Percentiles rank a stretch among this genome's conserved stretches.
Conservation (phyloP, 2,329 filamentous ascomycete species). For the Pseudovirgaria hyperparasitica region DNA sequence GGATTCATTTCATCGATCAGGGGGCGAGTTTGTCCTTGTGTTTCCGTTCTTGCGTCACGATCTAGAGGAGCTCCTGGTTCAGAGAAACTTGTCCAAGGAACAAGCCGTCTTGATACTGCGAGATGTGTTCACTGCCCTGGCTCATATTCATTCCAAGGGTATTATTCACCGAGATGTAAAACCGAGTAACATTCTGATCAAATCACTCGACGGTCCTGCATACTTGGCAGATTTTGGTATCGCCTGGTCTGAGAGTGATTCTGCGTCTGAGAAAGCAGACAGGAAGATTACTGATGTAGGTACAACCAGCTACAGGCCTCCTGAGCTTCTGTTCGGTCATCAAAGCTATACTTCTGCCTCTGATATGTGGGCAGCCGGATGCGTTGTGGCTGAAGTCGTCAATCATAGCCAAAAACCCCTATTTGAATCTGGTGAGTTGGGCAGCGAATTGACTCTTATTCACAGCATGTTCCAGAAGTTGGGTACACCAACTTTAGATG, state of each 20-base stretch:
- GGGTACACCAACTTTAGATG: slow-evolving; percentile 67
- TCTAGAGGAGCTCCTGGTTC: slow-evolving; percentile 53
- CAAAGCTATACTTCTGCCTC: slow-evolving; percentile 56
- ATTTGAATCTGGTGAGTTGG: slow-evolving; percentile 80
- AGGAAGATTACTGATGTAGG: slow-evolving; percentile 85
- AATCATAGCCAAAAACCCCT: slow-evolving; percentile 44
- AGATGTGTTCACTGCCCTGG: slow-evolving; percentile 59
- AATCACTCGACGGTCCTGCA: slow-evolving; percentile 54
- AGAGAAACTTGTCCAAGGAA: slow-evolving; percentile 23
- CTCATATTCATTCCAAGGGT: slow-evolving; percentile 55
- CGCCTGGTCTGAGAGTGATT: slow-evolving; percentile 56
- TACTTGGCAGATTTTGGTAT: slow-evolving; percentile 88
- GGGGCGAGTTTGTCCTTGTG: slow-evolving; percentile 61
- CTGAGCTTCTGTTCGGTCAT: slow-evolving; percentile 81
- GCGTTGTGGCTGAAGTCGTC: slow-evolving; percentile 67
- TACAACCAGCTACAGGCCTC: slow-evolving; percentile 80
- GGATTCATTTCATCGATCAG: slow-evolving; percentile 57
- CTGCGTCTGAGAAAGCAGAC: slow-evolving; percentile 47
- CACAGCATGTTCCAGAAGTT: slow-evolving; percentile 85
- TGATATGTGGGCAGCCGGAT: slow-evolving; percentile 84
- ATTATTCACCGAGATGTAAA: slow-evolving; percentile 94
- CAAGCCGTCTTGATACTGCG: slow-evolving; percentile 41
- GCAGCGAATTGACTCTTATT: slow-evolving; percentile 83
- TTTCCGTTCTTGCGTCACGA: slow-evolving; percentile 75
- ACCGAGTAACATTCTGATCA: slow-evolving; percentile 73